phyloP scores from a whole-genome alignment of 805 yeast species.

The Candida tammaniensis region DNA sequence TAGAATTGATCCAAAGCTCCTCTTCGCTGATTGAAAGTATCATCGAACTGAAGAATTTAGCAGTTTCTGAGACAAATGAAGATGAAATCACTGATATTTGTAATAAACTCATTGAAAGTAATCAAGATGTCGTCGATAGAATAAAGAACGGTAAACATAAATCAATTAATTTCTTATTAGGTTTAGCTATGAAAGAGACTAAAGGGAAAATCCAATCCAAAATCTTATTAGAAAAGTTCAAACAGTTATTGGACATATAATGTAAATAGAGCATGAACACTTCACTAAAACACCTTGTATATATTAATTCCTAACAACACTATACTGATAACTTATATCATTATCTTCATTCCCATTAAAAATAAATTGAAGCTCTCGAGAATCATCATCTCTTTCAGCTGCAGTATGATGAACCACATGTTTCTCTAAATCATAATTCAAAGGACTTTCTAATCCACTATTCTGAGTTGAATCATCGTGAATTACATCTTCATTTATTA shows the following conservation, averaged over 20 bases:
- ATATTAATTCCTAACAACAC: constrained; percentile 5
- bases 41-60: constrained; percentile 54
- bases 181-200: constrained; percentile 77
- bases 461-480: constrained; percentile 1
- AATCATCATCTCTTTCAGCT: constrained; percentile 8
- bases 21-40: constrained; percentile 38
- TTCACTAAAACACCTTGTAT: too few species aligned
- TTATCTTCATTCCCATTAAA: constrained; percentile 6
- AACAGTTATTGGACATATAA: constrained; percentile 11
- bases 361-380: constrained; percentile 7
- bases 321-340: constrained; percentile 6
- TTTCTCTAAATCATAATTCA: constrained; percentile 2
- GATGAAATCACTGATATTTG: constrained; percentile 42
- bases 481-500: constrained; percentile 6
- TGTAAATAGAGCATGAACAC: too few species aligned
- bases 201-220: constrained; percentile 57
- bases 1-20: constrained; percentile 55
- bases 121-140: constrained; percentile 55
- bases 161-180: constrained; percentile 75
- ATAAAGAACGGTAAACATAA: constrained; percentile 52
- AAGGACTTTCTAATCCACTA: too few species aligned
- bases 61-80: constrained; percentile 25
- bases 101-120: constrained; percentile 37
- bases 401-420: constrained; percentile 8
- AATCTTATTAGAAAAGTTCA: constrained; percentile 24